Base-by-base conservation (phyloP, 805 yeast genomes). In the Jamesozyma hellenica region DNA sequence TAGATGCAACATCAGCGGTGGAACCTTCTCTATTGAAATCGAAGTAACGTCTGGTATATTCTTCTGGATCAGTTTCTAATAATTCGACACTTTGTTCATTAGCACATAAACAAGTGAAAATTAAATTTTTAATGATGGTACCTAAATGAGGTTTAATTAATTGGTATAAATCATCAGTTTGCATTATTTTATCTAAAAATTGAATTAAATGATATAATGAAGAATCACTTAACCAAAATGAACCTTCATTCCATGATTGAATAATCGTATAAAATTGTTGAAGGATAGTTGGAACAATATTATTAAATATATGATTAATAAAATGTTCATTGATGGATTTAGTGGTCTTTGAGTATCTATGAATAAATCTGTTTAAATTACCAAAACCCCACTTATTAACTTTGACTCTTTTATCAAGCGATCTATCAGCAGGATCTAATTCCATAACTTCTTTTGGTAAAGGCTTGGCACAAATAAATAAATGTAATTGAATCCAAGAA, bases 311-410 rank as follows among this genome's bases (percentile, higher is more conserved):
- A 49, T 72, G 63, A 3, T 63, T 60, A 21, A 77, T 68, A 56
- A 83, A 86, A 13, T 68, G 74, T 16, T 70, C 71, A 48, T 50
- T 51, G 58, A 50, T 55, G 25, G 46, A 40, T 61, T 66, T 63
- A 46, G 44, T 77, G 55, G 37, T 74, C 76, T 58, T 53, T n/a
- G 55, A 42, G 55, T 76, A 87, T 48, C 84, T 72, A 39, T 72
- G 70, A 51, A 82, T 79, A 15, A 87, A 64, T 49, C 90, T 72
- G 50, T 72, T 73, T 38, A 88, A 56, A 56, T 86, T 86, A 30
- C 83, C 86, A 49, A 77, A 77, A 4, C 90, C 78, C 97, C 98
- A 90, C 60, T 92, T 92, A 65, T 70, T 88, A 52, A 75, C 77
- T 61, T 77, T 90, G 55, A 67, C 79, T 72, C 80, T 65, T 51